These are phyloP conservation scores for Solanum sitiens DNA, from an alignment of 257 asterid species.

Conservation along the genomic window DNA sequence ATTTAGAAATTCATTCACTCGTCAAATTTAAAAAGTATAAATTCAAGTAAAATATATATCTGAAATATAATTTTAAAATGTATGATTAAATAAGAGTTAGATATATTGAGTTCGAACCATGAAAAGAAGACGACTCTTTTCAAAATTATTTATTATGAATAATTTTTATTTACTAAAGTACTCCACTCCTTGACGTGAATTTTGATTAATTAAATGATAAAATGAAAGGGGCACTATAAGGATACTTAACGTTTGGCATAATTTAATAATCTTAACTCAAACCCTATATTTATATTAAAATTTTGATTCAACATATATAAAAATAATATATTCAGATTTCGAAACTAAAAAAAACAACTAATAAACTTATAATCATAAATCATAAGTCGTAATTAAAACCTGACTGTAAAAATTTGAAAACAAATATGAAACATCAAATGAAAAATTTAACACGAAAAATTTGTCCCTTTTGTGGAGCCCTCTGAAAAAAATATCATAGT, in stretches of 20 bases:
- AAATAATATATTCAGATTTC: neutral
- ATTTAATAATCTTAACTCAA: neutral
- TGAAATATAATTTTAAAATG: too few relatives aligned
- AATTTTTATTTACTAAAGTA: neutral
- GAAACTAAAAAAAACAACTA: neutral
- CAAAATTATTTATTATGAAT: neutral
- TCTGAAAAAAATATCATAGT: neutral
- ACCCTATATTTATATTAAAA: neutral
- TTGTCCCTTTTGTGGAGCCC: neutral
- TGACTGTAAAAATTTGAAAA: accelerated
- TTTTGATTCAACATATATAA: neutral
- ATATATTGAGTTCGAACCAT: neutral
- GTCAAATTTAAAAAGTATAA: neutral
- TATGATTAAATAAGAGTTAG: neutral
- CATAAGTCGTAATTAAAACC: neutral
- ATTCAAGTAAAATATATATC: neutral
- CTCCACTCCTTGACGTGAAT: neutral
- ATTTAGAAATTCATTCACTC: neutral
- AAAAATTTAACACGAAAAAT: neutral
- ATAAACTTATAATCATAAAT: neutral
- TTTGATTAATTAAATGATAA: neutral
- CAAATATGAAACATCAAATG: accelerated
- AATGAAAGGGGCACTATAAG: neutral
- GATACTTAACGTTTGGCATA: neutral
- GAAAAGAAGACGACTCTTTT: neutral